Base-by-base conservation (phyloP, 805 yeast species). In the Candida schatavii region DNA sequence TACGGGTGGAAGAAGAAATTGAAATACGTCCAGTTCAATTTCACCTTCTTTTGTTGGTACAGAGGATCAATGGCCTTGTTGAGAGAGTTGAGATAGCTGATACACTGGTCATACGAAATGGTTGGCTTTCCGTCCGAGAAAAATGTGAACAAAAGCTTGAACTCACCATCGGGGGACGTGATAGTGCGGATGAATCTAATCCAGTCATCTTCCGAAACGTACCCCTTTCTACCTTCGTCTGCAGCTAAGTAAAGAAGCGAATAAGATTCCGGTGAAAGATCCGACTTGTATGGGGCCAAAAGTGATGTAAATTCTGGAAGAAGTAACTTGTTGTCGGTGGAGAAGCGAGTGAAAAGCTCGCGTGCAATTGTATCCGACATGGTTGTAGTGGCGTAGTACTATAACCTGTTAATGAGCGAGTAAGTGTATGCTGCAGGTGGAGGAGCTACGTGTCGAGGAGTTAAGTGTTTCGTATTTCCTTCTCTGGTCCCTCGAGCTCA, bases 201-300 rank as follows among this genome's bases (percentile, higher is more conserved):
- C 85, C 95, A 91, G 57, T 91, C 97, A 20, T 69, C 60, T 38
- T 81, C 68, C 21, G 78, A 73, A 38, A 88, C 71, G 45, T 73
- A 81, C 5, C 97, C 97, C 49, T 79, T 78, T 42, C 74, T 70
- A 30, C 74, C 71, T 44, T 78, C 78, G 64, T 91, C 98, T 13
- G 96, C 88, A 21, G 88, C 80, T 43, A 85, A 70, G 57, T 85
- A 91, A 37, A 91, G 79, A 46, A 90, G 73, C 4, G 73, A 56
- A 41, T 58, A 68, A 4, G 71, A 50, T 34, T 59, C 61, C 39
- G 53, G 61, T 14, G 72, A 68, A 34, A 70, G 53, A 47, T 70
- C 75, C 26, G 64, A 52, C 29, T 64, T 62, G 45, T 66, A 70
- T 9, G 75, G 75, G 23, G 74, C 58, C 44, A 70, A 57, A 32